Evolutionary conservation across 495 filamentous ascomycete species (phyloP), one percentile per base, ranked within the genome.

Genomic region (Echria macrotheca): DNA sequence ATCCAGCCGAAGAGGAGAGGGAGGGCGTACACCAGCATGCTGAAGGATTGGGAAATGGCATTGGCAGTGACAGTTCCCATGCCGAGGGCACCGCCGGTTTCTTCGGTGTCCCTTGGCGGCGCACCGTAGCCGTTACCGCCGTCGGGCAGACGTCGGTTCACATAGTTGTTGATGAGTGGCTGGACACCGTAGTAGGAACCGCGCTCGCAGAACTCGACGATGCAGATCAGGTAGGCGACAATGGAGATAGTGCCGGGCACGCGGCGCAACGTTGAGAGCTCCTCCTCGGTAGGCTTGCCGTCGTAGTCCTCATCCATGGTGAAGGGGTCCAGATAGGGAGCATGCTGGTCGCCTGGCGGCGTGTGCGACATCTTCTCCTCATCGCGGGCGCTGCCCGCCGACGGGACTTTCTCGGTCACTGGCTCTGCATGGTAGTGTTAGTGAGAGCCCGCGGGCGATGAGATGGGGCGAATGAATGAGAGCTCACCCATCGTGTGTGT

Each of bases 101-200:
- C 52, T 60, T 84, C 72, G 3, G 65, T 69, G 0, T 71, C 77
- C 29, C 38, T 22, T 2, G 79, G 71, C 26, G 80, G 79, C 0
- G 81, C 79, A 52, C 82, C 82, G 18, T 67, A 76, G 28, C 81
- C 81, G 58, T 83, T 83, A 24, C 82, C 82, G 49, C 71, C 77
- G n/a, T 53, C 49, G 2, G 78, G 78, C 9, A 81, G 49, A 8
- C 71, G 73, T 12, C 75, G 73, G 58, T 81, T 72, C 52, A 82
- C 68, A 46, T 74, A 82, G 63, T 84, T 84, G 55, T 70, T 67
- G 55, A 79, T 80, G 4, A 83, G 61, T 3, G 73, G 74, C 43
- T 77, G 68, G 0, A 76, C 64, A 37, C 78, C 78, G 54, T 78
- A 79, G 67, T 78, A 83, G 5, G 77, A 81, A 19, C 76, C 77